phyloP scores from a whole-genome alignment of 305 asterid species.

The Fraxinus albicans region DNA sequence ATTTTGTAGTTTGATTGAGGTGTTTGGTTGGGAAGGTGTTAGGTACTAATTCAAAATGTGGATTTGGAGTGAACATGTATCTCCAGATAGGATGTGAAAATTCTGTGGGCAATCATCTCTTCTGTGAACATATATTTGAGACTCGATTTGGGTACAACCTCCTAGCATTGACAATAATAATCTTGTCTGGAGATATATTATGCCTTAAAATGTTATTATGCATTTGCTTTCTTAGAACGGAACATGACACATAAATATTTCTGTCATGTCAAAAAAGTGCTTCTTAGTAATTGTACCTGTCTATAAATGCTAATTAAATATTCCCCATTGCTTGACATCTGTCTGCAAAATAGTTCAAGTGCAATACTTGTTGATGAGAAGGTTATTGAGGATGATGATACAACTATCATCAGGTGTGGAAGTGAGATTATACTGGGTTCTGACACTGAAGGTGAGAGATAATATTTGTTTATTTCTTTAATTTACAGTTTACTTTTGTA shows the following conservation, averaged over 20 bases:
- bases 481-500: background rate
- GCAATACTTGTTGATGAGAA: slow-evolving; percentile 66
- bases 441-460: slow-evolving; percentile 51
- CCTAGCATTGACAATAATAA: background rate
- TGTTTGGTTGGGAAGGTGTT: slow-evolving; percentile 1
- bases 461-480: slow-evolving; percentile 8
- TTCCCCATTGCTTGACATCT: slow-evolving; percentile 27
- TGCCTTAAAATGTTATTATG: background rate
- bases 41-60: background rate
- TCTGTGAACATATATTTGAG: background rate
- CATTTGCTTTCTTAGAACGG: background rate
- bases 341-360: slow-evolving; percentile 39
- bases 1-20: background rate
- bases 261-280: background rate
- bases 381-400: slow-evolving; percentile 56
- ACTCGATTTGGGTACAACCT: background rate
- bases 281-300: slow-evolving; percentile 7
- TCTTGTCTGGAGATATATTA: background rate
- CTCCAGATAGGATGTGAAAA: background rate
- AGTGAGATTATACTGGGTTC: slow-evolving; percentile 75
- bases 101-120: background rate
- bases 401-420: slow-evolving; percentile 65
- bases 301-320: background rate
- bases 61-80: background rate
- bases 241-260: background rate